phyloP scores from a whole-genome alignment of 805 yeast species.

The Kodamaea jinghongensis region DNA sequence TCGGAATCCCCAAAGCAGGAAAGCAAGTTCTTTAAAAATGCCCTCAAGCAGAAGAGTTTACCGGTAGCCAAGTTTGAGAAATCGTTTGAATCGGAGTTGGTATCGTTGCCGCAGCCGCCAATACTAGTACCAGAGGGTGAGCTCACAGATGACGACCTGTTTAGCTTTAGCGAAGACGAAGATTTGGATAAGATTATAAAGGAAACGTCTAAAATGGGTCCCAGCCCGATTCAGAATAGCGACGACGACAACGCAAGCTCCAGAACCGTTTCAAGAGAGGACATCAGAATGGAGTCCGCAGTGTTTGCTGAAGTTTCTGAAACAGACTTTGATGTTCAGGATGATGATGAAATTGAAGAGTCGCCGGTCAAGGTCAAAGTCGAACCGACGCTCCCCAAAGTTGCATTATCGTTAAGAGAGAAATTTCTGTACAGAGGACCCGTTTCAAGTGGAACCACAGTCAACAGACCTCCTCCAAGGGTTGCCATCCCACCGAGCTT shows the following conservation, averaged over 20 bases:
- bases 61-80: conserved; percentile 10
- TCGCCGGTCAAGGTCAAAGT: conserved; percentile 30
- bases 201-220: conserved; percentile 3
- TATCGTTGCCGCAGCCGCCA: conserved; percentile 4
- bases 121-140: conserved; percentile 2
- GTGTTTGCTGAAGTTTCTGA: neutral
- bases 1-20: conserved; percentile 7
- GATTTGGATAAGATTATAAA: conserved; percentile 11
- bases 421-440: conserved; percentile 19
- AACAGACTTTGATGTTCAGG: conserved; percentile 22
- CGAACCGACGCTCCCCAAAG: too few species aligned
- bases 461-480: too few species aligned
- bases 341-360: conserved; percentile 40
- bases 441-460: neutral
- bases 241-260: too few species aligned
- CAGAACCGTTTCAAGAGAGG: neutral
- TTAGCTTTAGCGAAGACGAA: conserved; percentile 16
- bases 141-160: conserved; percentile 6
- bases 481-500: too few species aligned
- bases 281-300: neutral
- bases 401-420: conserved; percentile 16
- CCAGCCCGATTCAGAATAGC: too few species aligned
- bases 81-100: conserved; percentile 8
- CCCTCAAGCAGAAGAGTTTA: conserved; percentile 9
- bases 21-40: conserved; percentile 13